Conservation (phyloP, 768 basidiomycete species). For the Hygrophoropsis aurantiaca region DNA sequence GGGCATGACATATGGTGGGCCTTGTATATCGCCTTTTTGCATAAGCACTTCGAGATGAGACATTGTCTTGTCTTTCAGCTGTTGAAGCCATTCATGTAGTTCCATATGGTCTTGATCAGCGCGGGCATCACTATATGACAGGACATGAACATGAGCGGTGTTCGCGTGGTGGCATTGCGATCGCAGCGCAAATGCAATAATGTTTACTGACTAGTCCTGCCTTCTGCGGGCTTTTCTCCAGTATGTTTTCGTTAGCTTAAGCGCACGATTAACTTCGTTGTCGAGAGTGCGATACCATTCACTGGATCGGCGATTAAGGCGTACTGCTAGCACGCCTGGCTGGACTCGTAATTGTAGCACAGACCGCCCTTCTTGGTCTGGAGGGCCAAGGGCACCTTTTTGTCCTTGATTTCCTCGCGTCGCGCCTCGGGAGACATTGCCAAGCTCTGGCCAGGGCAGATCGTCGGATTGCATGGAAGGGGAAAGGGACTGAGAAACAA, state of each 20-base stretch:
- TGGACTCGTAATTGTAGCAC: constrained; percentile 80
- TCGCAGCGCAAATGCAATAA: neutral
- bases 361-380: constrained; percentile 75
- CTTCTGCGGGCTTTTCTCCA: constrained; percentile 82
- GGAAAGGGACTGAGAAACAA: constrained; percentile 2
- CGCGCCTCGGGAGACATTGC: constrained; percentile 81
- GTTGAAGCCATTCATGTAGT: constrained; percentile 83
- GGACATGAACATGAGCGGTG: constrained; percentile 7
- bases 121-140: constrained; percentile 50
- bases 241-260: constrained; percentile 83
- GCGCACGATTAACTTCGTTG: constrained; percentile 73
- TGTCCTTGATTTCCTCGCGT: constrained; percentile 86
- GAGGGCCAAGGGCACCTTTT: constrained; percentile 71
- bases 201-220: constrained; percentile 56
- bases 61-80: constrained; percentile 88
- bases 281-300: constrained; percentile 84
- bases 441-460: constrained; percentile 83
- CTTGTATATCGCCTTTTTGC: constrained; percentile 86
- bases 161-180: neutral
- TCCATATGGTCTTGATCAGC: constrained; percentile 91
- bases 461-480: constrained; percentile 58
- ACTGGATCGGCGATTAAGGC: constrained; percentile 71
- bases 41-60: constrained; percentile 83
- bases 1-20: constrained; percentile 79
- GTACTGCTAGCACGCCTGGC: constrained; percentile 77